Evolutionary conservation across 1,139 yeast genomes (phyloP).

Genomic region (Diutina ranongensis): DNA sequence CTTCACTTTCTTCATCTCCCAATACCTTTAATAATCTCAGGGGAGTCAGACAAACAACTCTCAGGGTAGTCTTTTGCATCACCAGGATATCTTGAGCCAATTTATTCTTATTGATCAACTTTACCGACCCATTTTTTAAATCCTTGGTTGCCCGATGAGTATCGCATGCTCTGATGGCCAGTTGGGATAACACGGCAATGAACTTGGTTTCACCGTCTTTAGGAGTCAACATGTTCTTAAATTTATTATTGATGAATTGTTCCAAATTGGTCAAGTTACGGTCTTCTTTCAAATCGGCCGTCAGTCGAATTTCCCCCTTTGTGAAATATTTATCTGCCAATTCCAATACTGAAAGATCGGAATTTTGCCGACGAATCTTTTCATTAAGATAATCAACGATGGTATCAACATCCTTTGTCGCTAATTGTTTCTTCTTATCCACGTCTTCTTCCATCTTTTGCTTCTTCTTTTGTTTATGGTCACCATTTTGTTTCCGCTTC

Average conservation of each 20-base stretch:
- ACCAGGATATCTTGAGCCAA: conserved; percentile 45
- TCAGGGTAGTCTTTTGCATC: conserved; percentile 35
- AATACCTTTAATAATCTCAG: conserved; percentile 47
- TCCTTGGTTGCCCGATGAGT: conserved; percentile 49
- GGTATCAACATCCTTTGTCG: conserved; percentile 35
- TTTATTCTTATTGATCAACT: conserved; percentile 58
- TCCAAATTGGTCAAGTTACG: conserved; percentile 38
- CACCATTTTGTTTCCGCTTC: conserved; percentile 22
- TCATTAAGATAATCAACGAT: conserved; percentile 51
- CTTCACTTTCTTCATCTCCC: conserved; percentile 24
- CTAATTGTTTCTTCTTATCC: conserved; percentile 36
- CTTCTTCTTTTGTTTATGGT: conserved; percentile 40
- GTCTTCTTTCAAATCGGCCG: conserved; percentile 33
- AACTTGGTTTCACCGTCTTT: conserved; percentile 19
- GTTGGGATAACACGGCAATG: conserved; percentile 50
- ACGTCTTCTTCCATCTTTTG: conserved; percentile 49
- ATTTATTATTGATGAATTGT: conserved; percentile 30
- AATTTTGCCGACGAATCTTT: conserved; percentile 37
- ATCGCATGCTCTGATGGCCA: conserved; percentile 68
- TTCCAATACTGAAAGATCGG: conserved; percentile 53
- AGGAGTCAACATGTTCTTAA: conserved; percentile 32
- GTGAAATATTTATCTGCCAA: conserved; percentile 45
- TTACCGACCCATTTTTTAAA: conserved; percentile 45
- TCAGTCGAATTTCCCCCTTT: conserved; percentile 36
- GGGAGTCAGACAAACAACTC: conserved; percentile 55